These are phyloP conservation scores for Trypanosoma brucei DNA, from an alignment of 208 protist genomes.

Conservation along the genomic window DNA sequence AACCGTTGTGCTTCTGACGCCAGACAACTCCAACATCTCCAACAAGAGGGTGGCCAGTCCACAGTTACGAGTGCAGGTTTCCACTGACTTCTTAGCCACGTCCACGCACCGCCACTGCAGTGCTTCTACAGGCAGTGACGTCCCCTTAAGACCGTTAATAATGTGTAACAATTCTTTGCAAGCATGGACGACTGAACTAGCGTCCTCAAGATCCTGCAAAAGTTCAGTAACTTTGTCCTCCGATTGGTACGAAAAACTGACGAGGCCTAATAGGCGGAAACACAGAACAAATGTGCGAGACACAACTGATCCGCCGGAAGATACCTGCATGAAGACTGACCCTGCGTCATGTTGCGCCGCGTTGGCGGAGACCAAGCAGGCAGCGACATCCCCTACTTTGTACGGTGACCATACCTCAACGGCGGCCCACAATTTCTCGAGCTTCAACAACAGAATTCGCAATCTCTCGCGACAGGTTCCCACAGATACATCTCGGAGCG, in stretches of 20 bases:
- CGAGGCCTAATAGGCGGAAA: conserved; percentile 59
- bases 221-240: conserved; percentile 16
- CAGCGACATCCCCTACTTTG: conserved; percentile 31
- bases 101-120: conserved; percentile 36
- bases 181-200: conserved; percentile 12
- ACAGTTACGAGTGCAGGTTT: conserved; percentile 7
- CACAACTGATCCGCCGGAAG: conserved; percentile 31
- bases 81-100: conserved; percentile 15
- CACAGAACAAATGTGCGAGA: conserved; percentile 57
- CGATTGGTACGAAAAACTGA: conserved; percentile 13
- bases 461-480: conserved; percentile 14
- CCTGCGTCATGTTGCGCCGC: conserved; percentile 9
- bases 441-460: conserved; percentile 13
- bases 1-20: conserved; percentile 20
- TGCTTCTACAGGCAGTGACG: conserved; percentile 47
- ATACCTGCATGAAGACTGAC: neutral
- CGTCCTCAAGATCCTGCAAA: neutral
- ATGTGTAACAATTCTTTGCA: conserved; percentile 22
- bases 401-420: conserved; percentile 48
- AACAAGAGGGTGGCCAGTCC: conserved; percentile 31
- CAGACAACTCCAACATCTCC: conserved; percentile 48
- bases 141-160: conserved; percentile 27
- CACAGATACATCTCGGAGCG: conserved; percentile 16
- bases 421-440: conserved; percentile 34
- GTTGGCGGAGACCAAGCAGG: conserved; percentile 20